A percentile compares a stretch with the other conserved stretches of the same genome.
These are phyloP conservation scores for Alternaria rosae DNA, from an alignment of 2,329 filamentous ascomycete species.

Conservation along the genomic window DNA sequence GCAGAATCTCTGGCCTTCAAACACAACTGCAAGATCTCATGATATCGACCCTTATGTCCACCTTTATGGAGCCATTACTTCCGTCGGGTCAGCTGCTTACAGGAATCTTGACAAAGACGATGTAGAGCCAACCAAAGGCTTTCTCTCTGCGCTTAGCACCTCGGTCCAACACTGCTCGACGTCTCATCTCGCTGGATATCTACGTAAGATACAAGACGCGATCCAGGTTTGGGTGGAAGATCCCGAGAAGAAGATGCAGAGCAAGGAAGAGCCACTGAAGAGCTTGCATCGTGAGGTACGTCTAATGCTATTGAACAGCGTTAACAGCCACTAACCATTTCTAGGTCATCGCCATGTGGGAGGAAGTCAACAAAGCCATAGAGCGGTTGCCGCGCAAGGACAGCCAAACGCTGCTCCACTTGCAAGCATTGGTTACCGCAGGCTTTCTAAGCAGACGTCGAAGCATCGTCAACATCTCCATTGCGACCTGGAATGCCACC, in stretches of 20 bases:
- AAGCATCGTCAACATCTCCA: constrained; percentile 59
- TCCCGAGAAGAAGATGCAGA: constrained; percentile 42
- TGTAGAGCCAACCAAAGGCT: constrained; percentile 51
- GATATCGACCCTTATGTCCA: constrained; percentile 68
- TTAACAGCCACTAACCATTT: constrained; percentile 17
- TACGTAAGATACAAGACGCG: constrained; percentile 69
- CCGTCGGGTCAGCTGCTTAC: constrained; percentile 65
- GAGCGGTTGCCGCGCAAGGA: constrained; percentile 67
- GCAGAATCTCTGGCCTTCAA: constrained; percentile 71
- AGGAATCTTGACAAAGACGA: constrained; percentile 50
- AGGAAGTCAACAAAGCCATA: constrained; percentile 59
- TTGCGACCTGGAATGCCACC: constrained; percentile 72
- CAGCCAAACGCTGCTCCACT: constrained; percentile 61
- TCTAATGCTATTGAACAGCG: background rate
- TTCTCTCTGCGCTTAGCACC: constrained; percentile 62
- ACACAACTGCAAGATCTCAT: constrained; percentile 42
- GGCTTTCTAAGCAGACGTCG: constrained; percentile 62
- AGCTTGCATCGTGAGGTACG: constrained; percentile 37
- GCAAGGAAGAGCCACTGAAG: constrained; percentile 26
- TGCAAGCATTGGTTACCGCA: constrained; percentile 60
- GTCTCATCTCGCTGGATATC: constrained; percentile 61
- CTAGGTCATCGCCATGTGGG: constrained; percentile 51
- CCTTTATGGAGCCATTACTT: constrained; percentile 68
- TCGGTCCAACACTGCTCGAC: constrained; percentile 51
- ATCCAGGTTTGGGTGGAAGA: constrained; percentile 72